Conservation (phyloP, 768 basidiomycete species). For the Serpula lacrymans region DNA sequence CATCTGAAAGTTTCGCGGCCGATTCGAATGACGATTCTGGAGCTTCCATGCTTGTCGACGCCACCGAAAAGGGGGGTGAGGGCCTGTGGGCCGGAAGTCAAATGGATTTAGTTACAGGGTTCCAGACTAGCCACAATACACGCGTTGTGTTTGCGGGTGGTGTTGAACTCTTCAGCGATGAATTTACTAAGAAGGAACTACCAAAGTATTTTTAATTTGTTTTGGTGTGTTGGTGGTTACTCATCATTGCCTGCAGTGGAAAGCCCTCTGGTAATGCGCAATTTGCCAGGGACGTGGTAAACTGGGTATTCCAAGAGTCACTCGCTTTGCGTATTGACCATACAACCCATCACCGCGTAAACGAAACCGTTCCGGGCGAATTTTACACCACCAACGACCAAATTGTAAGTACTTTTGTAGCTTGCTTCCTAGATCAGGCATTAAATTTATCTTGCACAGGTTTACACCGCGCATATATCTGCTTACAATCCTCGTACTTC, state of each 20-base stretch:
- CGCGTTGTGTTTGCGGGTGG: slow-evolving; percentile 82
- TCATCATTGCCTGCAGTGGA: slow-evolving; percentile 38
- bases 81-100: slow-evolving; percentile 80
- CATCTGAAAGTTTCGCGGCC: slow-evolving; percentile 70
- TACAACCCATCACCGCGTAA: slow-evolving; percentile 68
- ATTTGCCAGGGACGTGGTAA: slow-evolving; percentile 70
- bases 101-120: slow-evolving; percentile 78
- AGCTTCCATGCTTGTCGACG: slow-evolving; percentile 64
- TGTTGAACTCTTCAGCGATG: slow-evolving; percentile 75
- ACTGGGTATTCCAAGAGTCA: slow-evolving; percentile 91
- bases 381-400: slow-evolving; percentile 86
- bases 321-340: slow-evolving; percentile 76
- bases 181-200: slow-evolving; percentile 62
- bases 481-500: slow-evolving; percentile 53
- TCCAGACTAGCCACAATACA: slow-evolving; percentile 79
- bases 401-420: slow-evolving; percentile 53
- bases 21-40: slow-evolving; percentile 56
- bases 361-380: slow-evolving; percentile 58
- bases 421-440: neutral
- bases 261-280: slow-evolving; percentile 69
- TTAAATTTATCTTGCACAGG: slow-evolving; percentile 38
- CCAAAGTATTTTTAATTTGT: slow-evolving; percentile 36
- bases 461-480: slow-evolving; percentile 72
- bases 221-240: neutral
- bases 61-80: slow-evolving; percentile 72